phyloP scores from a whole-genome alignment of 495 filamentous ascomycete species.

The Hamigera avellanea region DNA sequence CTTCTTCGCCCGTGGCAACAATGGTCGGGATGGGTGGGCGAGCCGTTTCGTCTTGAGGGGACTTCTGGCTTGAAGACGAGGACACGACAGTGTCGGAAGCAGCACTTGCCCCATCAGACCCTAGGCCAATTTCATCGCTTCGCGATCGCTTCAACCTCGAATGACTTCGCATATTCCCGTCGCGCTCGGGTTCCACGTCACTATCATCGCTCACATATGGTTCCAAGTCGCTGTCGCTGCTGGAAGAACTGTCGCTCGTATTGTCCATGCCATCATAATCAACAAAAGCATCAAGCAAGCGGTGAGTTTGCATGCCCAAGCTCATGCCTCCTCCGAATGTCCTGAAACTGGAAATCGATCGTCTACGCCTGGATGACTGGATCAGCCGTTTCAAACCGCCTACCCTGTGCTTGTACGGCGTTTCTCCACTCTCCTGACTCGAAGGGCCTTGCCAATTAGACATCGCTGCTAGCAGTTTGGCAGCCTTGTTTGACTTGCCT shows the following conservation, averaged over 20 bases:
- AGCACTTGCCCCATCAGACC: no score
- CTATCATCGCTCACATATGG: constrained; percentile 32
- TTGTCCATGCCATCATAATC: constrained; percentile 37
- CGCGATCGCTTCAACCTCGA: no score
- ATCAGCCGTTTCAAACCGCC: constrained; percentile 40
- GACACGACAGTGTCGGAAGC: neutral
- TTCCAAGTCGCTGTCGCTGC: constrained; percentile 32
- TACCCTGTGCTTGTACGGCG: constrained; percentile 24
- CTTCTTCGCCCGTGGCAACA: constrained; percentile 39
- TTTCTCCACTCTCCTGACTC: constrained; percentile 40
- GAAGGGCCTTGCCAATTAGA: constrained; percentile 42
- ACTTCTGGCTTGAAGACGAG: neutral
- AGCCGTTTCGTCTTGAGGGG: neutral
- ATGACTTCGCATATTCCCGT: constrained; percentile 1
- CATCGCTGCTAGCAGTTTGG: constrained; percentile 14
- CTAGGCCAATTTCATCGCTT: no score
- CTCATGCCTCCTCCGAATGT: constrained; percentile 46
- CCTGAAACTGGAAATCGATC: constrained; percentile 53
- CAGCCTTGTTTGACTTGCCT: constrained; percentile 7
- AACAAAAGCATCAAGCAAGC: constrained; percentile 53
- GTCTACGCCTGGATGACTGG: constrained; percentile 37
- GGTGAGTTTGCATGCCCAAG: constrained; percentile 69
- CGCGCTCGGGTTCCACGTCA: constrained; percentile 7
- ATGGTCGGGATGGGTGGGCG: constrained; percentile 22
- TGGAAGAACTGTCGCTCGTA: constrained; percentile 32